phyloP scores from a whole-genome alignment of 2,329 filamentous ascomycete species.

The Alternaria novae-zelandiae region DNA sequence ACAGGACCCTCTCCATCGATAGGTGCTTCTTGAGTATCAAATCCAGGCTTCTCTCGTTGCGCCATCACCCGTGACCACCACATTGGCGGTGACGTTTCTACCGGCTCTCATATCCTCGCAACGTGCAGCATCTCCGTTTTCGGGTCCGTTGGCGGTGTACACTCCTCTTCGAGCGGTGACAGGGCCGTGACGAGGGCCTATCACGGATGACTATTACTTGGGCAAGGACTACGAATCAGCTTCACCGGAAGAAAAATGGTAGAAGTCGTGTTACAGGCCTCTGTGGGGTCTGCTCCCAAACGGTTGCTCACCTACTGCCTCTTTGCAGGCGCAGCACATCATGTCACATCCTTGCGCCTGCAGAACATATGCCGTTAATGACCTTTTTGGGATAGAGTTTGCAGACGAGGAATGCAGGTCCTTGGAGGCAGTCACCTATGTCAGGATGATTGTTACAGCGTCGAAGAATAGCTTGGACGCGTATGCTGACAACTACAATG shows the following conservation, averaged over 20 bases:
- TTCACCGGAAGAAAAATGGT: constrained; percentile 34
- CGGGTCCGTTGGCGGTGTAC: constrained; percentile 22
- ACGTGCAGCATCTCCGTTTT: neutral
- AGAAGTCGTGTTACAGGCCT: constrained; percentile 31
- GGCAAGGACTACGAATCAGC: constrained; percentile 19
- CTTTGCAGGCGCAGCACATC: constrained; percentile 20
- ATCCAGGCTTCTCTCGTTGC: neutral
- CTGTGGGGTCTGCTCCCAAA: constrained; percentile 16
- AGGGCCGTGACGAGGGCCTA: constrained; percentile 14
- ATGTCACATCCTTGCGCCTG: constrained; percentile 5
- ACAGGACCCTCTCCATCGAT: constrained; percentile 4
- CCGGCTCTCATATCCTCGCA: neutral
- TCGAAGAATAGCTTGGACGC: neutral
- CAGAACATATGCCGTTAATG: constrained; percentile 6
- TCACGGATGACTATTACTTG: constrained; percentile 7
- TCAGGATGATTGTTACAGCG: neutral
- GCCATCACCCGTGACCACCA: constrained; percentile 7
- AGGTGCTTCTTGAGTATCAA: constrained; percentile 1
- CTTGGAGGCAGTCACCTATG: constrained; percentile 11
- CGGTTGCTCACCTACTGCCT: constrained; percentile 25
- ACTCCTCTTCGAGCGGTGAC: constrained; percentile 23
- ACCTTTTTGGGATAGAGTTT: constrained; percentile 18
- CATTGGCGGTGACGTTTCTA: constrained; percentile 18
- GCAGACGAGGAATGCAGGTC: constrained; percentile 21
- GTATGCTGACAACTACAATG: neutral